A percentile compares a stretch with the other conserved stretches of the same genome.
These are phyloP conservation scores for Calocybe indica DNA, from an alignment of 768 basidiomycete genomes.

Conservation along the genomic window DNA sequence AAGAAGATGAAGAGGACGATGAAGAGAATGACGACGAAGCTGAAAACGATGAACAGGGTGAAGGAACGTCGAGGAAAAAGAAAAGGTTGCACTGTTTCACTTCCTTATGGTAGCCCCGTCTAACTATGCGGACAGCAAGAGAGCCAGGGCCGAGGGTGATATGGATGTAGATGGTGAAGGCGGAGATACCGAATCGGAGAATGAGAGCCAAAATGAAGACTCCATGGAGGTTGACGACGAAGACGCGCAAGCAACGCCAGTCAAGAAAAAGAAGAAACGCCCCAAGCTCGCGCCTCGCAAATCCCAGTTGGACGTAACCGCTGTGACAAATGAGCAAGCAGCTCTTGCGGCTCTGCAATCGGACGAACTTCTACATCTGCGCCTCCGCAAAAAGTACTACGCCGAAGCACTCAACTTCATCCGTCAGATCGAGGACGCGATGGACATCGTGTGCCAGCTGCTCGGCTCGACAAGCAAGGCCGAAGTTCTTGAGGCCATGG, in stretches of 20 bases:
- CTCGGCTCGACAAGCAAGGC: slow-evolving; percentile 83
- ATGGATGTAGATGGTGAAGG: slow-evolving; percentile 55
- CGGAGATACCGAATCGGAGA: slow-evolving; percentile 24
- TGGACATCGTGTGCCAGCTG: slow-evolving; percentile 68
- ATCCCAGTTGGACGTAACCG: slow-evolving; percentile 64
- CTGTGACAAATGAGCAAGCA: slow-evolving; percentile 65
- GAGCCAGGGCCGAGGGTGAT: slow-evolving; percentile 30
- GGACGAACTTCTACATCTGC: slow-evolving; percentile 57
- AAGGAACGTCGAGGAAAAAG: slow-evolving; percentile 23
- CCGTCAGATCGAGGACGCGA: slow-evolving; percentile 46
- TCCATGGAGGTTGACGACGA: slow-evolving; percentile 34
- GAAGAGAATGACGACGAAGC: slow-evolving; percentile 18
- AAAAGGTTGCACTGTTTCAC: slow-evolving; percentile 21
- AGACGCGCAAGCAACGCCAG: slow-evolving; percentile 21
- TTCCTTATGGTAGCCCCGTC: not conserved
- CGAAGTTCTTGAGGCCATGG: slow-evolving; percentile 80
- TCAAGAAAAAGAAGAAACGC: slow-evolving; percentile 36
- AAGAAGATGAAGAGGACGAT: slow-evolving; percentile 22
- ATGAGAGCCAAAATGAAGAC: slow-evolving; percentile 32
- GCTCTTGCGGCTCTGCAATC: slow-evolving; percentile 65
- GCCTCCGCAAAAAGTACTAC: slow-evolving; percentile 81
- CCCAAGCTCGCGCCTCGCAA: slow-evolving; percentile 52
- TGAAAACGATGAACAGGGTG: slow-evolving; percentile 13
- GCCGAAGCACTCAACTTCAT: slow-evolving; percentile 85
- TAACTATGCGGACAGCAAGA: slow-evolving; percentile 16